A percentile compares a stretch with the other conserved stretches of the same genome.
Conservation (phyloP, 2,329 filamentous ascomycete species). For the Pseudopyrenochaeta lycopersici region DNA sequence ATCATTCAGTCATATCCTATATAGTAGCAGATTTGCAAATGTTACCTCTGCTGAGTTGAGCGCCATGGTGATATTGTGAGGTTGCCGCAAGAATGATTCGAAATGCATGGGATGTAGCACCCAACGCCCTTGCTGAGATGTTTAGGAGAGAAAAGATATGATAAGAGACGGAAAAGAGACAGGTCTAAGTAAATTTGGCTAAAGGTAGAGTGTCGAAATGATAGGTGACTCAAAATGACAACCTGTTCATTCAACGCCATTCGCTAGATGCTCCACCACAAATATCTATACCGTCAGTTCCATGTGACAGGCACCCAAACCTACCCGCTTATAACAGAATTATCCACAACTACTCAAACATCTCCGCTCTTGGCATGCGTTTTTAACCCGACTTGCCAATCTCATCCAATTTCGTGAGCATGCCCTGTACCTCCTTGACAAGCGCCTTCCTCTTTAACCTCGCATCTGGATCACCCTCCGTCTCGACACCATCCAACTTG, state of each 20-base stretch:
- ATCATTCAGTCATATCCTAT: too few species aligned
- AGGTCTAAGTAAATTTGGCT: too few species aligned
- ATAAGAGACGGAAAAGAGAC: too few species aligned
- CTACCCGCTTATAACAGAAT: neutral
- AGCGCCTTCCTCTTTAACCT: slow-evolving; percentile 74
- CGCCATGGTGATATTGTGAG: too few species aligned
- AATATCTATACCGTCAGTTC: neutral
- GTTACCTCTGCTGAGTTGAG: too few species aligned
- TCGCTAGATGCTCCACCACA: slow-evolving; percentile 3
- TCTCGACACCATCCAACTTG: slow-evolving; percentile 80
- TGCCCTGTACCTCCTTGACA: slow-evolving; percentile 74
- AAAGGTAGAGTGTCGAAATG: too few species aligned
- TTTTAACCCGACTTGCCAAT: slow-evolving; percentile 23
- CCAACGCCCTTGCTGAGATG: too few species aligned
- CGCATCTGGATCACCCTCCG: slow-evolving; percentile 72
- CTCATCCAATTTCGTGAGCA: slow-evolving; percentile 72
- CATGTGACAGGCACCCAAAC: neutral
- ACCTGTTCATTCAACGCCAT: slow-evolving; percentile 2
- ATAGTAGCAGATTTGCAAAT: too few species aligned
- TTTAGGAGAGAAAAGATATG: too few species aligned
- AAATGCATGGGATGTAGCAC: too few species aligned
- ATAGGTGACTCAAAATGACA: neutral
- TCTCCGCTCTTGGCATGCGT: neutral
- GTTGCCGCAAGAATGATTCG: too few species aligned
- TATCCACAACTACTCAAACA: neutral